Evolutionary conservation across 441 rosid species (phyloP), one percentile per base, ranked within the genome.

Genomic region (Hypseocharis bilobata): DNA sequence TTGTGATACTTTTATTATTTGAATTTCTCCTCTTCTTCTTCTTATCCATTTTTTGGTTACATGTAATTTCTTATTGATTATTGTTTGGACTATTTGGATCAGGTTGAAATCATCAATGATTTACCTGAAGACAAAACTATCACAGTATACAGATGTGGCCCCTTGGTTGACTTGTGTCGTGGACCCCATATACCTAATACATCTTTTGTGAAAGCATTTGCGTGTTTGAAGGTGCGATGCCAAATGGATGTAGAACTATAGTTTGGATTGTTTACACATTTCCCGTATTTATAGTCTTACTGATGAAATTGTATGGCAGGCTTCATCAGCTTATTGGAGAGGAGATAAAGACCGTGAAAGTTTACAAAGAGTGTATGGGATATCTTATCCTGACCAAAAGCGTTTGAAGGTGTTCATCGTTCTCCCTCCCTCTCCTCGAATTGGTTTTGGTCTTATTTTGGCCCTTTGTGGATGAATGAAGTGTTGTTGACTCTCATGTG

Each of bases 151-250:
- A 82, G 99, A 80, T 94, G 98, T 63, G 99, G 99, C 19, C 96
- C 96, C 47, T 74, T 91, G 82, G 91, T 90, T 42, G 98, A 92
- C 79, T 76, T 92, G 68, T 92, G 98, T 72, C 98, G 97, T 72
- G 97, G 99, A 54, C 99, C 99, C 61, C 99, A 94, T 78, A 94
- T 94, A 78, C 99, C 99, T 29, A 89, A 84, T 69, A 91, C 99
- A 60, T 89, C 99, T 23, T 89, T 88, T 74, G 98, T 84, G 52
- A 91, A 94, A 83, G 98, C 96, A 67, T 80, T 94, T 83, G 86
- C 85, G 32, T 94, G 96, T 76, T 76, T 91, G 81, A 94, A 85
- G 96, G 99, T 94, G 67, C 69, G 45, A 38, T 73, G 62, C 60
- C 52, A 16, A 45, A 20, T 56, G 57, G 23, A 59, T 19, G 30